Base-by-base conservation (phyloP, 306 rosid genomes). In the Malus orientalis region DNA sequence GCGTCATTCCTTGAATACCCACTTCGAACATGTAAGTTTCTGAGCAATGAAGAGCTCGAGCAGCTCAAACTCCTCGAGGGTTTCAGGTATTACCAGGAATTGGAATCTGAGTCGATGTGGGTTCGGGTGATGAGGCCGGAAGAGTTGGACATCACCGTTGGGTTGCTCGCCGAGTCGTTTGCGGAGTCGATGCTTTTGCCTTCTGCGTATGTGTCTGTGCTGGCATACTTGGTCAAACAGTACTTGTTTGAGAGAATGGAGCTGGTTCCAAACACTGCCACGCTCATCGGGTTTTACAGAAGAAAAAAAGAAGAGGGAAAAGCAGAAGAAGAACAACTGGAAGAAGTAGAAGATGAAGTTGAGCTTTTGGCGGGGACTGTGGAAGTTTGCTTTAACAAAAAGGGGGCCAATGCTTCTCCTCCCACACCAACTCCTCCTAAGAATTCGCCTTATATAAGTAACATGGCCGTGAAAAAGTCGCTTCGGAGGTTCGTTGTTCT, bases 341-440 rank as follows among this genome's bases (percentile, higher is more conserved):
- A 81, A 90, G 77, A 71, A 80, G 8, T 5, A 12, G 69, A 69
- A 5, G 27, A n/a, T 13, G 78, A 14, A 65, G 84, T 65, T 16
- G 75, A 84, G 55, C 58, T 72, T 20, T 81, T 95, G 70, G 98
- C 96, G 1, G 98, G 98, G 51, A 95, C 98, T 1, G 98, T 95
- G 71, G 98, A 95, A 80, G 87, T 95, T 84, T 83, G 84, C 76
- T 95, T 95, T 76, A 84, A 92, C 74, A 82, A 67, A 66, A 73
- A 72, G 71, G 97, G 97, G 42, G 91, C 97, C 18, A 89, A 83
- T 83, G 74, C 88, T 69, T 84, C 93, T 64, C 79, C 89, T 45
- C 98, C 98, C 3, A 81, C 98, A 5, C 98, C 98, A 0, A 71
- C 88, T 11, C 90, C 98, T 59, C 98, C 97, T 0, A 89, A 62